These are phyloP conservation scores for Verticillium longisporum DNA, from an alignment of 2,329 filamentous ascomycete species.

Conservation along the genomic window DNA sequence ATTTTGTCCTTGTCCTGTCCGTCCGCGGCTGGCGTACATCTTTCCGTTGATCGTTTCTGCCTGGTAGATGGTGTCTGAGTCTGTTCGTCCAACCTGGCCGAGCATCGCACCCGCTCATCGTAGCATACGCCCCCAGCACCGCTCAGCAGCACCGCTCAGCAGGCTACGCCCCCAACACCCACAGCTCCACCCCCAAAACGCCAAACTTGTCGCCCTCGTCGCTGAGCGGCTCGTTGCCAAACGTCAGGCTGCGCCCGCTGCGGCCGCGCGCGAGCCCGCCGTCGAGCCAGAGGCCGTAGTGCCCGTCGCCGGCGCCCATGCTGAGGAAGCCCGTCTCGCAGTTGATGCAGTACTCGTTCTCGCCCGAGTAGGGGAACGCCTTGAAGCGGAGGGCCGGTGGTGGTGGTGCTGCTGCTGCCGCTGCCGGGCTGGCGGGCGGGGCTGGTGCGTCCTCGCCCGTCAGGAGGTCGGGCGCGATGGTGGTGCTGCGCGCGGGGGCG, in stretches of 20 bases:
- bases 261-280: conserved; percentile 78
- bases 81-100: too few relatives aligned
- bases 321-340: conserved; percentile 82
- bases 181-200: conserved; percentile 84
- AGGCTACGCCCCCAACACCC: conserved; percentile 76
- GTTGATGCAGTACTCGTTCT: conserved; percentile 95
- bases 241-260: conserved; percentile 79
- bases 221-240: conserved; percentile 89
- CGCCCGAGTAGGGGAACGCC: conserved; percentile 89
- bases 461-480: conserved; percentile 20
- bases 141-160: too few relatives aligned
- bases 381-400: conserved; percentile 85
- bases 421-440: too few relatives aligned
- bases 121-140: too few relatives aligned
- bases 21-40: too few relatives aligned
- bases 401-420: conserved; percentile 20
- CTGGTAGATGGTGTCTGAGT: too few relatives aligned
- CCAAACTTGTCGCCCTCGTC: conserved; percentile 91
- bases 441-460: too few relatives aligned
- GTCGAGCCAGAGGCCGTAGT: conserved; percentile 91
- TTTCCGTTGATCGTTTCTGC: too few relatives aligned
- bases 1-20: too few relatives aligned
- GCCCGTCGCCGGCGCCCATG: conserved; percentile 80
- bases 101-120: too few relatives aligned
- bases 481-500: conserved; percentile 29